Conservation (phyloP, 2,329 filamentous ascomycete genomes). For the Hymenoscyphus infarciens region DNA sequence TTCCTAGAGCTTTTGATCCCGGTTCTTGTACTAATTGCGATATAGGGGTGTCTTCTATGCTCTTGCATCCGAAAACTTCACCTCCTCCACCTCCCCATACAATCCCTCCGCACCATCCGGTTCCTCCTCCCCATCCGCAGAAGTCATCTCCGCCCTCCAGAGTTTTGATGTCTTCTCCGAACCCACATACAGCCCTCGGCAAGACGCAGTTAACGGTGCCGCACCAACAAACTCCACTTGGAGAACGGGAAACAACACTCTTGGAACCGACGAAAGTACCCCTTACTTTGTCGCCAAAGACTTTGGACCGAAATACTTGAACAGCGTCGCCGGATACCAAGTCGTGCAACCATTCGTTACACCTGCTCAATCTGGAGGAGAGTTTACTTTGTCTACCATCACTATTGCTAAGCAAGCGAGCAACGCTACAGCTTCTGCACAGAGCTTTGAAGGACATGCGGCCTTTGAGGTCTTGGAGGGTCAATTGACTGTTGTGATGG, state of each 20-base stretch:
- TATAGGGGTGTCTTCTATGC: conserved; percentile 40
- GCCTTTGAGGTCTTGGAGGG: conserved; percentile 41
- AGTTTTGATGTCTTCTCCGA: conserved; percentile 44
- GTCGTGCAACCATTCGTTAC: conserved; percentile 44
- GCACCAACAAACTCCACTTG: conserved; percentile 37
- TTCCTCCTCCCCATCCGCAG: conserved; percentile 20
- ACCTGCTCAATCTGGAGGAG: conserved; percentile 38
- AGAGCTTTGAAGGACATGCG: conserved; percentile 33
- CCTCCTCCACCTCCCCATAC: conserved; percentile 38
- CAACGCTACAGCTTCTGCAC: conserved; percentile 24
- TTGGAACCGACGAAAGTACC: conserved; percentile 33
- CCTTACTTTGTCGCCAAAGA: conserved; percentile 45
- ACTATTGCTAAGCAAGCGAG: conserved; percentile 33
- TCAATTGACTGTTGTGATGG: conserved; percentile 35
- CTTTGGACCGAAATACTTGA: conserved; percentile 45
- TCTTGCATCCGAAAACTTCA: conserved; percentile 37
- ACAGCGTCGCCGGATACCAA: conserved; percentile 38
- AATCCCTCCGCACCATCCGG: conserved; percentile 29
- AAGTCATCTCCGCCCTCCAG: conserved; percentile 38
- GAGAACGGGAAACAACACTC: conserved; percentile 39
- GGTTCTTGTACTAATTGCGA: background rate
- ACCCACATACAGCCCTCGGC: conserved; percentile 39
- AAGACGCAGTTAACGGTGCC: conserved; percentile 41
- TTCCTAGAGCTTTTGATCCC: background rate
- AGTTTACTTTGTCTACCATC: conserved; percentile 44